Base-by-base conservation (phyloP, 352 stramenopile genomes). In the Phytopythium kandeliae region DNA sequence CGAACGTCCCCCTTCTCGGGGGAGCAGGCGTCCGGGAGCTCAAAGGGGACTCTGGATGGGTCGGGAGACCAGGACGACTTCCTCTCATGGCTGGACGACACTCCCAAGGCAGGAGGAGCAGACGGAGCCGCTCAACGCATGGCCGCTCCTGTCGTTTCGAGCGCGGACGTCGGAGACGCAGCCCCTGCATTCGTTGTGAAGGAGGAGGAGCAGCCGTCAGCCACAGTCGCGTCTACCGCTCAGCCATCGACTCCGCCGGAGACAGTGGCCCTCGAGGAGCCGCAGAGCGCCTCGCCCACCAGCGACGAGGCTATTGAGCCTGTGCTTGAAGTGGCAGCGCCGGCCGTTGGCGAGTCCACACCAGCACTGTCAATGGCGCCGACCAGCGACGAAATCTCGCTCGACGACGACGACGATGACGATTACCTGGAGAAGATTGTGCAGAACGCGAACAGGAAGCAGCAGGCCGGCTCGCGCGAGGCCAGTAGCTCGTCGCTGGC, bases 11-110 rank as follows among this genome's bases (percentile, higher is more conserved):
- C 40, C 40, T 4, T 33, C 2, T 28, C 24, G 5, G 15, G 9
- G 2, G 40, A 30, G 22, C 17, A 30, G 22, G 31, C 10, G 11
- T 13, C 22, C 21, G 2, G 17, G 58, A 61, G 33, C 26, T 41
- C 26, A 30, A 13, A 47, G 19, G 24, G 35, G 10, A 34, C 12
- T 22, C 25, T 10, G n/a, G 53, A 3, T 35, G 43, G 35, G 17
- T 34, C 42, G 38, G 38, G 41, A 47, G 69, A 73, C 16, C 62
- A 80, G 33, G 78, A 86, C 30, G 83, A 92, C 40, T 92, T 93
- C 49, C 41, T 92, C 34, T 91, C 79, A 4, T 93, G 80, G 83
- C 65, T 93, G 1, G 80, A 93, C 59, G 78, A 86, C 36, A 74
- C 61, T 2, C 33, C 33, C 4, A 44, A 43, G 21, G 5, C 31